A percentile compares a stretch with the other conserved stretches of the same genome.
Conservation (phyloP, 228 moss, liverwort and hornwort species). For the Sphagnum magellanicum region DNA sequence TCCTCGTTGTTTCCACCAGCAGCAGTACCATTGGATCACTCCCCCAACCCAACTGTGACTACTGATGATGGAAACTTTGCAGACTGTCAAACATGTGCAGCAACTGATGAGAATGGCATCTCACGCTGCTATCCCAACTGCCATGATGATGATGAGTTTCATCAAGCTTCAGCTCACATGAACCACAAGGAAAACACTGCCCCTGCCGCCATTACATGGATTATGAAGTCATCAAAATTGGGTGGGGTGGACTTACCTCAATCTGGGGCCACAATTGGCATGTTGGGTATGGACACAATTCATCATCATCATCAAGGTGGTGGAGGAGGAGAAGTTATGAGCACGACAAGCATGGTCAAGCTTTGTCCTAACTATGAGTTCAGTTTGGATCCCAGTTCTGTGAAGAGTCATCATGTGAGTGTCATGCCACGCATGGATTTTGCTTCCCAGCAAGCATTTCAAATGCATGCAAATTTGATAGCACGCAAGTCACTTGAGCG, state of each 20-base stretch:
- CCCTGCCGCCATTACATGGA: constrained; percentile 21
- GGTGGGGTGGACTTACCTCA: background rate
- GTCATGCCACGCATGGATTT: too few relatives aligned
- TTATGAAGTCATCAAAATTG: constrained; percentile 17
- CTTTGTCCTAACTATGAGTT: too few relatives aligned
- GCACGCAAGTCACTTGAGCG: constrained; percentile 7
- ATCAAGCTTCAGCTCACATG: constrained; percentile 12
- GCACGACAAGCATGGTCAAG: too few relatives aligned
- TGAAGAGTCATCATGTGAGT: too few relatives aligned
- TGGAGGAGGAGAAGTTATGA: too few relatives aligned
- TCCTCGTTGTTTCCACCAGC: constrained; percentile 12
- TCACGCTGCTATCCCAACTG: constrained; percentile 38
- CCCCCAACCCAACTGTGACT: constrained; percentile 46
- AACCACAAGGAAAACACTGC: constrained; percentile 25
- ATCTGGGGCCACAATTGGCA: constrained; percentile 8
- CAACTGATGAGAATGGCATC: constrained; percentile 15
- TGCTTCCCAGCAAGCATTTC: too few relatives aligned
- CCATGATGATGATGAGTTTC: constrained; percentile 9
- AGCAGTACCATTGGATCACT: constrained; percentile 28
- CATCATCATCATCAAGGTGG: constrained; percentile 12
- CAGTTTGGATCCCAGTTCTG: too few relatives aligned
- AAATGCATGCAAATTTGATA: constrained; percentile 5
- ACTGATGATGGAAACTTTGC: constrained; percentile 47
- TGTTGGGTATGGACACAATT: constrained; percentile 15
- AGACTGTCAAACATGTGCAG: constrained; percentile 40